A percentile compares a stretch with the other conserved stretches of the same genome.
Evolutionary conservation across 352 stramenopile genomes (phyloP).

Genomic region (Pythium monospermum): DNA sequence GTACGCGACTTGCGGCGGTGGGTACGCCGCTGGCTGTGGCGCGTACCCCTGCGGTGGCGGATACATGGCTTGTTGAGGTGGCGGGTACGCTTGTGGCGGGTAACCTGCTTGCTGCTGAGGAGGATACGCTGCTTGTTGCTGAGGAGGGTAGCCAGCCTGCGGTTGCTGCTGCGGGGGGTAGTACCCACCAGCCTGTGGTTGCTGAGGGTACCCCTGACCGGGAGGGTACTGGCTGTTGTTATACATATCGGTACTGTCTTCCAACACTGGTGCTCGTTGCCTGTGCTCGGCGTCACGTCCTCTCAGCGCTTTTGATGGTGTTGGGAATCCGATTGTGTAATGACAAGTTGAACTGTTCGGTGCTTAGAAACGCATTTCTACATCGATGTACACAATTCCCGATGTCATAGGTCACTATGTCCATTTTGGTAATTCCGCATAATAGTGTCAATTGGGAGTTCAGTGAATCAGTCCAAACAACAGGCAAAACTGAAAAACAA

Average conservation of each 20-base stretch:
- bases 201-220: constrained; percentile 1
- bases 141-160: constrained; percentile 11
- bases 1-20: constrained; percentile 13
- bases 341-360: background rate
- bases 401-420: background rate
- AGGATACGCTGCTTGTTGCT: constrained; percentile 14
- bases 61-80: constrained; percentile 31
- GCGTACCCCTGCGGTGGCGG: constrained; percentile 28
- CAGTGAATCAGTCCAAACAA: no score
- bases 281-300: no score
- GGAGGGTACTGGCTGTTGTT: constrained; percentile 21
- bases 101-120: constrained; percentile 20
- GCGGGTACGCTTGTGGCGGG: constrained; percentile 25
- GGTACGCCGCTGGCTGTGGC: constrained; percentile 30
- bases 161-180: background rate
- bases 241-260: constrained; percentile 17
- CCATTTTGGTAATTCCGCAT: background rate
- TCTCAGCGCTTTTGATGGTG: background rate
- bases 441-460: no score
- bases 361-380: constrained; percentile 3
- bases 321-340: background rate
- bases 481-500: background rate
- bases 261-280: no score
- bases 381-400: background rate
- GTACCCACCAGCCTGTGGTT: constrained; percentile 4